Percentiles rank a stretch among this genome's conserved stretches.
phyloP scores from a whole-genome alignment of 202 grass and related monocot species.

The Zoysia matrella region DNA sequence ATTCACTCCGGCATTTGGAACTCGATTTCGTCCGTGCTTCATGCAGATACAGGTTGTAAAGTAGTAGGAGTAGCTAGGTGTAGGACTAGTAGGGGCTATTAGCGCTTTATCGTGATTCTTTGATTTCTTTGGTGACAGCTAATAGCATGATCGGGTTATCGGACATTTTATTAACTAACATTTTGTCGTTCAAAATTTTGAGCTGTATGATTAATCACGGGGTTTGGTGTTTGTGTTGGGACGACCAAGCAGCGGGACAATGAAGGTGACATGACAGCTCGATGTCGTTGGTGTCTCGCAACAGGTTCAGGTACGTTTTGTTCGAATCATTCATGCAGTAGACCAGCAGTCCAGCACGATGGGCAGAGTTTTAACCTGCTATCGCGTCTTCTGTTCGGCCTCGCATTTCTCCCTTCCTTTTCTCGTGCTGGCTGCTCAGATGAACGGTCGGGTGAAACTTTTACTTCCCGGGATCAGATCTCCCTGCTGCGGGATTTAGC shows the following conservation, averaged over 20 bases:
- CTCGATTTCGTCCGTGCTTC: not conserved
- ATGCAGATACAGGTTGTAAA: conserved; percentile 41
- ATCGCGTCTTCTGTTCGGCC: not conserved
- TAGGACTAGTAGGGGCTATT: conserved; percentile 27
- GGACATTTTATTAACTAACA: not conserved
- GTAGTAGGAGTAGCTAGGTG: conserved; percentile 7
- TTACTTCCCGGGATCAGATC: not conserved
- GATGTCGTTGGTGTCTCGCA: conserved; percentile 25
- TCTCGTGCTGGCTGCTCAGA: not conserved
- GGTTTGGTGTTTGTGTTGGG: not conserved
- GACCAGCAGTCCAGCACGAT: not conserved
- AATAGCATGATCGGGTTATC: not conserved
- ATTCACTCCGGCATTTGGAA: not conserved
- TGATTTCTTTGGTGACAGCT: conserved; percentile 57
- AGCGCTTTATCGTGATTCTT: conserved; percentile 44
- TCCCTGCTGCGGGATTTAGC: too few relatives aligned
- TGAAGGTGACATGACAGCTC: conserved; percentile 19
- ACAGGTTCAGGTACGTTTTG: conserved; percentile 2
- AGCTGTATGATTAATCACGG: conserved; percentile 36
- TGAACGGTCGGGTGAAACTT: not conserved
- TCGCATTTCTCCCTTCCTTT: not conserved
- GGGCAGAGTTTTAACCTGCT: not conserved
- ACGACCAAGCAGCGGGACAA: conserved; percentile 3
- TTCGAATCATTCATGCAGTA: not conserved
- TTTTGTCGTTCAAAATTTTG: not conserved